Evolutionary conservation across 441 rosid species (phyloP), one percentile per base, ranked within the genome.

Genomic region (Mallotus japonicus): DNA sequence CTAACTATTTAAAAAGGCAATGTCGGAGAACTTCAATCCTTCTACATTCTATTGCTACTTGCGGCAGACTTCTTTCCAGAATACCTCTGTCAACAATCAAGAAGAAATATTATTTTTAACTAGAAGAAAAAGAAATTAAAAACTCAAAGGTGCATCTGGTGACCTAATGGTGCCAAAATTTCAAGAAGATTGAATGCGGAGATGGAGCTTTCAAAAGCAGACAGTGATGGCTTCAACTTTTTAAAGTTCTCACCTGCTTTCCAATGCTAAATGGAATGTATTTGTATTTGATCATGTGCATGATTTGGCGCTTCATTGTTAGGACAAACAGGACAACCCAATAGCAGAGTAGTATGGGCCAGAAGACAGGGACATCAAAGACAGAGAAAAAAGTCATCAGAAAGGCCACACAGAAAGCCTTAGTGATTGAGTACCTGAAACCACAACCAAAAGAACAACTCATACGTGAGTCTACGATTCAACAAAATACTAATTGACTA

Each of bases 201-300:
- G 46, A 42, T 42, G 8, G 46, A 28, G 2, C 3, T 28, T 42
- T 42, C 47, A 16, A 37, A 19, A 73, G 71, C 16, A 11, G 64
- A 1, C 47, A 32, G 46, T 15, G 50, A 28, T 62, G 66, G 32
- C 32, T 15, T 65, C 14, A 67, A 57, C 74, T 70, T 51, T 71
- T 19, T 44, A 9, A 66, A 59, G 59, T 42, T 12, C 83, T 78
- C 71, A 88, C 91, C 84, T 88, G 88, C 76, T 89, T 91, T 65
- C 94, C 96, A n/a, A 88, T 12, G 80, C 82, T 89, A 81, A 91
- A 85, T 9, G 92, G 92, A 75, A 88, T 75, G 49, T 89, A 91
- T 76, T 82, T 84, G 81, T 89, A 88, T 79, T 84, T 87, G 46
- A 89, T 84, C 95, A 89, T 89, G 84, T 88, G 97, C 78, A 80